These are phyloP conservation scores for Saccharomycopsis sp. DNA, from an alignment of 805 yeast species.

Conservation along the genomic window DNA sequence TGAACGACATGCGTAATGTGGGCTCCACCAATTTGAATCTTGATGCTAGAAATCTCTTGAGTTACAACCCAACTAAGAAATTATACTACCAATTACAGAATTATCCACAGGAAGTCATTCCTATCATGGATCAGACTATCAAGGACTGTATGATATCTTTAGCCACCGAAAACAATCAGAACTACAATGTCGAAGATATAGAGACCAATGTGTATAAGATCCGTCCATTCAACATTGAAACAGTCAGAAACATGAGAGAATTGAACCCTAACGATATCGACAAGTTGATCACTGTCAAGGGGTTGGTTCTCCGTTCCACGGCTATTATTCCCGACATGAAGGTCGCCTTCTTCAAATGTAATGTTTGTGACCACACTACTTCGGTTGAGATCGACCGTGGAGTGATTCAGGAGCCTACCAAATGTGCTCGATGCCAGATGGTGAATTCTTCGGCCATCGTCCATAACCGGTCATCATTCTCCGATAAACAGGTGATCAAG, in stretches of 20 bases:
- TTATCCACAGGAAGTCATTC: slow-evolving; percentile 95
- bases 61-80: slow-evolving; percentile 69
- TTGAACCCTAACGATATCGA: slow-evolving; percentile 92
- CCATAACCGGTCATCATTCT: slow-evolving; percentile 88
- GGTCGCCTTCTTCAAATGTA: slow-evolving; percentile 91
- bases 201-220: slow-evolving; percentile 81
- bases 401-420: slow-evolving; percentile 83
- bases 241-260: slow-evolving; percentile 79
- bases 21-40: slow-evolving; percentile 80
- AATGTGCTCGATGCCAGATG: slow-evolving; percentile 90
- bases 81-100: slow-evolving; percentile 80
- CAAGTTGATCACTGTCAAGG: slow-evolving; percentile 84
- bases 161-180: slow-evolving; percentile 49
- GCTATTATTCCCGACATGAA: slow-evolving; percentile 97
- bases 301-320: slow-evolving; percentile 81
- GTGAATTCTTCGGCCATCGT: slow-evolving; percentile 82
- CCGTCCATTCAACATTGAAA: slow-evolving; percentile 79
- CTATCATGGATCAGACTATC: slow-evolving; percentile 94
- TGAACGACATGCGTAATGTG: slow-evolving; percentile 67
- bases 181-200: slow-evolving; percentile 51
- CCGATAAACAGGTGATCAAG: slow-evolving; percentile 91
- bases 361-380: slow-evolving; percentile 87
- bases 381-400: slow-evolving; percentile 94
- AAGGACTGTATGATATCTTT: slow-evolving; percentile 82
- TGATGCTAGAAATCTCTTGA: slow-evolving; percentile 73